Base-by-base conservation (phyloP, 768 basidiomycete species). In the Suillus fuscotomentosus region DNA sequence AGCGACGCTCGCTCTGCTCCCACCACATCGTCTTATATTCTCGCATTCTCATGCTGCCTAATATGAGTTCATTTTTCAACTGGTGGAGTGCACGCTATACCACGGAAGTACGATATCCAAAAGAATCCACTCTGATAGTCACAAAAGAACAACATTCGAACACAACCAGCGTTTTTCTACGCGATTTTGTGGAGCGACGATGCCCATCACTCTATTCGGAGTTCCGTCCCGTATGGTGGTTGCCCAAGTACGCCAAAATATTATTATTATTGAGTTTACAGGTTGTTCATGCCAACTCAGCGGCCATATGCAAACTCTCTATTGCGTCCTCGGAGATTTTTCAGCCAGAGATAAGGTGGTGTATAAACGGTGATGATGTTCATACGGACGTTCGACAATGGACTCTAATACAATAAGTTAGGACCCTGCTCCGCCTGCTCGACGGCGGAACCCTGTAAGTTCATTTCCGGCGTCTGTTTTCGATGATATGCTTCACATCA, bases 361-460 rank as follows among this genome's bases (percentile, higher is more conserved):
- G 60, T 76, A 76, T 67, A 76, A 73, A 54, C 75, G 75, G 75
- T 48, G 38, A 65, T 55, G 45, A 42, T 56, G 60, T 34, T 22
- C 8, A 51, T 27, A 38, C 53, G 2, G 9, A 60, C 14, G 48
- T 45, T 56, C 38, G 62, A 36, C n/a, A 42, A 38, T 54, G 62
- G 41, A 38, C 5, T 42, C 66, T 69, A 63, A 75, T 10, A 1
- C 34, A 24, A 53, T 47, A 39, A 5, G 60, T 14, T 36, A 76
- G 75, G 60, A 73, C 75, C 9, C 66, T 69, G 62, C 67, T 76
- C 45, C 70, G 70, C 59, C 60, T 76, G 47, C 70, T 61, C 60
- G 75, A 76, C 65, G 76, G 73, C 5, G 75, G 75, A 63, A 76
- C 76, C 66, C 43, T 76, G 75, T 76, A 56, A 73, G 75, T 69